phyloP scores from a whole-genome alignment of 2,329 filamentous ascomycete species.

The Fusarium penzigii region DNA sequence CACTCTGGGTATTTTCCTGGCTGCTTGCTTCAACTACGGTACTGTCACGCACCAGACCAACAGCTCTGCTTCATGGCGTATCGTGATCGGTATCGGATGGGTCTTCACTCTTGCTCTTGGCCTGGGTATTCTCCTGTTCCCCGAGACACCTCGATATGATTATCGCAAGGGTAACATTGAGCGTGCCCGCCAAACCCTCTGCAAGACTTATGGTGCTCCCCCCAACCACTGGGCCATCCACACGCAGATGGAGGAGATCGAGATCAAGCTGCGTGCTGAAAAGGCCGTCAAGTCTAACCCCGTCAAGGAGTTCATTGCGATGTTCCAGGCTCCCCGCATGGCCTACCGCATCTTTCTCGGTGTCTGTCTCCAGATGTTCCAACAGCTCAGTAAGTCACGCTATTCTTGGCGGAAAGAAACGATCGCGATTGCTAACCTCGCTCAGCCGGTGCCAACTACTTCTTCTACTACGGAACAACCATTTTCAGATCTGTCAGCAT shows the following conservation, averaged over 20 bases:
- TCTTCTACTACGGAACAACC: conserved; percentile 65
- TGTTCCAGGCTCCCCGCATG: conserved; percentile 67
- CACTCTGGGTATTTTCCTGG: conserved; percentile 66
- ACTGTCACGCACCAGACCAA: conserved; percentile 48
- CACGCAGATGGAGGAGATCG: conserved; percentile 54
- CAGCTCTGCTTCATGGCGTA: conserved; percentile 59
- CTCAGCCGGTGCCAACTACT: conserved; percentile 61
- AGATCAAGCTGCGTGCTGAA: conserved; percentile 53
- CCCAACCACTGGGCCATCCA: conserved; percentile 47
- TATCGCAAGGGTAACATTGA: conserved; percentile 50
- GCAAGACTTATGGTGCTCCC: conserved; percentile 48
- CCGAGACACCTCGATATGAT: conserved; percentile 53
- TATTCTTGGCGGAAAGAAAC: background rate
- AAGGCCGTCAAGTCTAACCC: conserved; percentile 40
- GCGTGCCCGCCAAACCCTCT: conserved; percentile 48
- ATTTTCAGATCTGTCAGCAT: conserved; percentile 48
- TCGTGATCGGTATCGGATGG: conserved; percentile 57
- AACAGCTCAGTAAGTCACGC: conserved; percentile 55
- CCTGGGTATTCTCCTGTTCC: conserved; percentile 50
- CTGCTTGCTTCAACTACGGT: conserved; percentile 63
- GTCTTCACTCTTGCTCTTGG: conserved; percentile 51
- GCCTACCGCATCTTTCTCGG: conserved; percentile 62
- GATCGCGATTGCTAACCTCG: conserved; percentile 5
- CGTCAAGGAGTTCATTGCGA: conserved; percentile 52
- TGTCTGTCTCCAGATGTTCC: conserved; percentile 62